These are phyloP conservation scores for grape (Vitis vinifera) DNA, from an alignment of 164 flowering plant genomes.

Conservation along the genomic window ASM3070453v1 NC_081814.1:10421001-10421500, in stretches of 20 bases:
- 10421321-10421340: not conserved
- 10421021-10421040: too few species aligned
- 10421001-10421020: too few species aligned
- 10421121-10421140: too few species aligned
- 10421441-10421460: conserved; percentile 49
- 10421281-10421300: conserved; percentile 19
- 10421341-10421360: not conserved
- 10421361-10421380: not conserved
- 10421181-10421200: conserved; percentile 17
- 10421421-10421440: conserved; percentile 49
- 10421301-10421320: conserved; percentile 62
- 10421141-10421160: too few species aligned
- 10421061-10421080: too few species aligned
- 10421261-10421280: conserved; percentile 71
- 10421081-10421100: too few species aligned
- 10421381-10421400: not conserved
- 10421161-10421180: too few species aligned
- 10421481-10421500: conserved; percentile 55
- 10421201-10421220: conserved; percentile 79
- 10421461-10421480: conserved; percentile 47
- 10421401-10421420: conserved; percentile 13
- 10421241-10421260: conserved; percentile 94
- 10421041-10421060: too few species aligned
- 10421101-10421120: too few species aligned
- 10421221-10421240: conserved; percentile 86